Base-by-base conservation (phyloP, 2,329 filamentous ascomycete species). In the Colletotrichum sp. region DNA sequence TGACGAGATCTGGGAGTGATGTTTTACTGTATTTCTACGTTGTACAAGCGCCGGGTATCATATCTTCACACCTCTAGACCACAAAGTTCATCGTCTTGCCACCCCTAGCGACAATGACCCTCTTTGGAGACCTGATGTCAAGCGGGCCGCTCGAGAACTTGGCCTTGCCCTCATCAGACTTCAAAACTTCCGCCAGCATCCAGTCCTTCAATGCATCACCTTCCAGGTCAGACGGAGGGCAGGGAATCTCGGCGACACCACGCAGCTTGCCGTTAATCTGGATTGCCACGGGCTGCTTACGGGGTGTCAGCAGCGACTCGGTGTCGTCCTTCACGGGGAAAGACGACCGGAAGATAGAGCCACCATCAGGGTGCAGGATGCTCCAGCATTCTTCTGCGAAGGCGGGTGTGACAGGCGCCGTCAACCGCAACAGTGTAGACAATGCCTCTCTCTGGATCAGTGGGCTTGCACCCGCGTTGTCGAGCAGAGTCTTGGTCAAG, bases 381-480 rank as follows among this genome's bases (percentile, higher is more conserved):
- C 90, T 88, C 95, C 95, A 98, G 83, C 92, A 95, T 85, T 98
- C 95, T 79, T 96, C 95, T 2, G 95, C 90, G 75, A 97, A 92
- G 0, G 94, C 95, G 0, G 96, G 96, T 0, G 94, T 92, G 69
- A 98, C 92, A 6, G 96, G 96, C 1, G 95, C 94, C 79, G 96
- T 87, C 86, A 98, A 91, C 66, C 92, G 91, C 55, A 96, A 82
- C 11, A 98, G 89, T 5, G 88, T 86, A 2, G 88, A 87, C 2
- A 88, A 83, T 0, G 92, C 89, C 29, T 89, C 85, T 59, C 87
- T 84, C 81, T 85, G 86, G 78, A 94, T 81, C 6, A 84, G 67
- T 5, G 82, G 79, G 49, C 87, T 86, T 8, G 86, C 86, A 5
- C 84, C 84, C 3, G 84, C 76, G 16, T 88, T 85, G 5, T 89